Evolutionary conservation across 1,139 yeast genomes (phyloP), one percentile per base, ranked within the genome.

Genomic region (Suhomyces taliae): DNA sequence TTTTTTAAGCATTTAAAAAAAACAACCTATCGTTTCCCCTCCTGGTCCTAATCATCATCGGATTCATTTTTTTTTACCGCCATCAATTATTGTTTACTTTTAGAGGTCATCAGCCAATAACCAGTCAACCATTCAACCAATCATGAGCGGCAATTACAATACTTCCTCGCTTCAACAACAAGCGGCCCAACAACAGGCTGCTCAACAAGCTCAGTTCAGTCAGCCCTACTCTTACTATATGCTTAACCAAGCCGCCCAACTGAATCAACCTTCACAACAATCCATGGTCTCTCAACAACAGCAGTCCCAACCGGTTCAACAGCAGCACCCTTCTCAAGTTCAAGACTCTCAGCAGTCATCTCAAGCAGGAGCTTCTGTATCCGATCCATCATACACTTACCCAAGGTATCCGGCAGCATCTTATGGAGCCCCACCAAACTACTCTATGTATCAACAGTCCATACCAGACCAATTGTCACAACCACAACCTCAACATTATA

Each of bases 151-250:
- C 27, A 52, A 51, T 44, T 53, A 52, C 47, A 52, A 52, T 45
- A 14, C 49, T 27, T 40, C 46, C 24, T 41, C 45, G 40, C 45
- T 40, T 26, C 51, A 48, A 36, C 51, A 48, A 33, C 47, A 40
- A 19, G 39, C 36, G 31, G 46, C 41, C 15, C 57, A 54, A 36
- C 58, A 45, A 27, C 48, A 45, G 33, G 43, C 37, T 33, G 38
- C 44, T 27, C 48, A 46, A 37, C 47, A 45, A 34, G 45, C 41
- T 11, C 57, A 51, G 44, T 49, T 47, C 41, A 48, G 51, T 51
- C 65, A 59, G 47, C 63, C 62, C 11, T 58, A 60, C 47, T 56
- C 53, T 47, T 61, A 60, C 53, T 61, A 61, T 52, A 57, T 58
- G 61, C 45, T 54, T 49, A 52, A 56, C 41, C 54, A 49, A 37